A percentile compares a stretch with the other conserved stretches of the same genome.
phyloP scores from a whole-genome alignment of 257 asterid species.

The Asclepias syriaca region DNA sequence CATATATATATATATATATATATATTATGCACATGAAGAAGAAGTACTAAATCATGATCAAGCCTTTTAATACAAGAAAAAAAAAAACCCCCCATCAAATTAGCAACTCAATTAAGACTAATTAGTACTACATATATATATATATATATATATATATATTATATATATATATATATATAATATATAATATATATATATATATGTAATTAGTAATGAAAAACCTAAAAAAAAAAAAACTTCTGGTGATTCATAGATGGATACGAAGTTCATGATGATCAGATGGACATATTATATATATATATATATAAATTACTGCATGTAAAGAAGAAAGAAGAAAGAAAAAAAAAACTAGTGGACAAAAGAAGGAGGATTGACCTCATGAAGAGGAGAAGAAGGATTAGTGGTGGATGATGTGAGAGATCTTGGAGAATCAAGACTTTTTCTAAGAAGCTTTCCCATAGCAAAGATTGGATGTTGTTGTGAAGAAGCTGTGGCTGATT shows the following conservation, averaged over 20 bases:
- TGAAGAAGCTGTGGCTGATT: background rate
- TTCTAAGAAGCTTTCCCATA: slow-evolving; percentile 20
- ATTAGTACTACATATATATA: no score
- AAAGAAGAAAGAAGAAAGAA: no score
- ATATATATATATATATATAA: no score
- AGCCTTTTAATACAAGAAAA: background rate
- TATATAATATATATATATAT: no score
- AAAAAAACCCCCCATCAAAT: background rate
- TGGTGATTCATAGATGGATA: no score
- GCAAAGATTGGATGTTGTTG: slow-evolving; percentile 19
- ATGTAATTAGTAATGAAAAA: background rate
- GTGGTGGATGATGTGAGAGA: background rate
- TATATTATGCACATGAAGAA: background rate
- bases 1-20: no score
- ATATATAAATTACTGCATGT: no score
- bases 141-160: no score
- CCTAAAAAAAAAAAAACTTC: background rate
- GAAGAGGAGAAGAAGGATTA: slow-evolving; percentile 11
- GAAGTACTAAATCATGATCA: background rate
- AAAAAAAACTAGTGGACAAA: background rate
- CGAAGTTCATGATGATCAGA: no score
- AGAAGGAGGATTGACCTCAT: slow-evolving; percentile 11
- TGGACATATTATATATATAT: no score
- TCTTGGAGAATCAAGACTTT: slow-evolving; percentile 26
- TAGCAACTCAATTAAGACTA: background rate